phyloP scores from a whole-genome alignment of 2,329 filamentous ascomycete species.

The Gaeumannomyces tritici region DNA sequence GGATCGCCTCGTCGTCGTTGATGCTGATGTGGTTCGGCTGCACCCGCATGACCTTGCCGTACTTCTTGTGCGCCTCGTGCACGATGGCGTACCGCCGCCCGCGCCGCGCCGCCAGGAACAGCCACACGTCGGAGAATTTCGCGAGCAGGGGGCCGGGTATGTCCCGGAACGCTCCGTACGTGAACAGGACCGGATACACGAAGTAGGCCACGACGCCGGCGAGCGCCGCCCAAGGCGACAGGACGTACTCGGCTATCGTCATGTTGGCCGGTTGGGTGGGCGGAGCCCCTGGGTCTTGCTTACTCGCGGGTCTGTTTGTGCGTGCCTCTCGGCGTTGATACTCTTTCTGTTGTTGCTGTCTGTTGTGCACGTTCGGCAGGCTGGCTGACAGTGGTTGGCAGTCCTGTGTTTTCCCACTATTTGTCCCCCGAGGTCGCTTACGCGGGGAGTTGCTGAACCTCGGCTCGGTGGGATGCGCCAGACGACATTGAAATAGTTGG shows the following conservation, averaged over 20 bases:
- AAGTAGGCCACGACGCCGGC: constrained; percentile 46
- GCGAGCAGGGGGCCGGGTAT: constrained; percentile 51
- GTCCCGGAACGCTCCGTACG: constrained; percentile 35
- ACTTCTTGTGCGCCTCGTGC: constrained; percentile 63
- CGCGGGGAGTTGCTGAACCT: not conserved
- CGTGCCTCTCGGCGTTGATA: too few species aligned
- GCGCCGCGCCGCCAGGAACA: constrained; percentile 55
- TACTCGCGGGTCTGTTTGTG: not conserved
- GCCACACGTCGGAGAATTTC: constrained; percentile 70
- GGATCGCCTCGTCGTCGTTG: constrained; percentile 70
- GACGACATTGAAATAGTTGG: not conserved
- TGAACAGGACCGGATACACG: constrained; percentile 50
- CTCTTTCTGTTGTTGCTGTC: too few species aligned
- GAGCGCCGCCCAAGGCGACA: constrained; percentile 38
- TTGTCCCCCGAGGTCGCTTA: not conserved
- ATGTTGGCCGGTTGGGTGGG: not conserved
- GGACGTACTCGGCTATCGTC: constrained; percentile 11
- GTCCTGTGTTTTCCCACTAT: not conserved
- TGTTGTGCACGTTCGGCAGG: not conserved
- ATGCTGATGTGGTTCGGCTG: constrained; percentile 79
- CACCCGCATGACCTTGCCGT: constrained; percentile 73
- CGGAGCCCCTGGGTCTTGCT: not conserved
- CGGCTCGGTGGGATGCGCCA: too few species aligned
- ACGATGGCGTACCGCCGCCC: constrained; percentile 57
- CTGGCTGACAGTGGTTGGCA: not conserved